Evolutionary conservation across 345 rosid species (phyloP).

Genomic region (Camelina neglecta): DNA sequence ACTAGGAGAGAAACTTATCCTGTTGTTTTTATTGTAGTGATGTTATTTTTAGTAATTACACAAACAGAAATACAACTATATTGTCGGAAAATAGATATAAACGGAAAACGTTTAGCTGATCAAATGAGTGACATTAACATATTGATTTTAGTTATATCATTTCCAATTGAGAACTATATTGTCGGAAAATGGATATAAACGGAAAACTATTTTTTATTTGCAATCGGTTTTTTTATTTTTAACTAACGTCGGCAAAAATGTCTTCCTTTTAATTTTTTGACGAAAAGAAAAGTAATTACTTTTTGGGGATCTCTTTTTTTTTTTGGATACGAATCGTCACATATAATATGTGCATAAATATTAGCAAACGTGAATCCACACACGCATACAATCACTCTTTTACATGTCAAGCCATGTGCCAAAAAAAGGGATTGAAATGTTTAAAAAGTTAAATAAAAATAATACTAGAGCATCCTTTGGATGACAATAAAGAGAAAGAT

Average conservation of each 20-base stretch:
- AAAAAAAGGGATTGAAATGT: conserved; percentile 11
- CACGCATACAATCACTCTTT: conserved; percentile 34
- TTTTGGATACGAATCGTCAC: conserved; percentile 30
- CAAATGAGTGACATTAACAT: too few species aligned
- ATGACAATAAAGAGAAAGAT: conserved; percentile 30
- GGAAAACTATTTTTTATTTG: background rate
- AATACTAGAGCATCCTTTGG: conserved; percentile 16
- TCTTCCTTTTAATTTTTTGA: conserved; percentile 17
- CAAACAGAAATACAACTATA: too few species aligned
- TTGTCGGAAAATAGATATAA: too few species aligned
- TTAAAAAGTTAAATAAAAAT: background rate
- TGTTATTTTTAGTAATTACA: too few species aligned
- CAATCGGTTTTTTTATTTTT: background rate
- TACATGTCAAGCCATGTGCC: conserved; percentile 46
- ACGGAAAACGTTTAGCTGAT: too few species aligned
- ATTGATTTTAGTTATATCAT: too few species aligned
- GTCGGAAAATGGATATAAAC: background rate
- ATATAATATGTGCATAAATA: conserved; percentile 6
- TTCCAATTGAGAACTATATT: too few species aligned
- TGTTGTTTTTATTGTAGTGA: too few species aligned
- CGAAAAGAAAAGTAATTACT: conserved; percentile 36
- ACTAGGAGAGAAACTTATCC: too few species aligned
- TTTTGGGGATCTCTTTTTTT: conserved; percentile 34
- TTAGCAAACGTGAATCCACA: conserved; percentile 42
- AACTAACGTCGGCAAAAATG: conserved; percentile 39